Percentiles rank a stretch among this genome's conserved stretches.
phyloP scores from a whole-genome alignment of 164 flowering plant species.

The Taxillus chinensis region DNA sequence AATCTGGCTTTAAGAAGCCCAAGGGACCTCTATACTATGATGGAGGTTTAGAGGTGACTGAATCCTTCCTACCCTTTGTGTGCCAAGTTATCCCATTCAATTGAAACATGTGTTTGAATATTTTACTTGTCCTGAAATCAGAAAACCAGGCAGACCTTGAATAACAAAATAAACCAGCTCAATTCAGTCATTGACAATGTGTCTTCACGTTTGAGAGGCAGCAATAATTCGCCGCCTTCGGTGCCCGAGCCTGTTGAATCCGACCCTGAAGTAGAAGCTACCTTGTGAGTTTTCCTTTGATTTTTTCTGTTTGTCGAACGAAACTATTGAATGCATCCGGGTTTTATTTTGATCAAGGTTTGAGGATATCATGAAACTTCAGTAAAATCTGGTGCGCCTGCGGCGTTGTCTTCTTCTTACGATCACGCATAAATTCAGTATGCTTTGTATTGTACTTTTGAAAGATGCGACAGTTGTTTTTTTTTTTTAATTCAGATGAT shows the following conservation, averaged over 20 bases:
- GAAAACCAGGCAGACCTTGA: slow-evolving; percentile 75
- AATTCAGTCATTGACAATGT: slow-evolving; percentile 87
- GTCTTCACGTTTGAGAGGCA: slow-evolving; percentile 71
- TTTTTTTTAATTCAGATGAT: no score
- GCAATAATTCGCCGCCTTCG: slow-evolving; percentile 29
- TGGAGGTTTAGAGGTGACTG: slow-evolving; percentile 74
- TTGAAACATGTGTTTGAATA: background rate
- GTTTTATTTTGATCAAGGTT: slow-evolving; percentile 45
- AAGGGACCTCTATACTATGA: slow-evolving; percentile 73
- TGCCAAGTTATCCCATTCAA: no score
- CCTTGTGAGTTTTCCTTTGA: slow-evolving; percentile 20
- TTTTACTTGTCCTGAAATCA: slow-evolving; percentile 19
- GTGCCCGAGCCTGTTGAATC: slow-evolving; percentile 43
- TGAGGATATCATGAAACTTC: slow-evolving; percentile 34
- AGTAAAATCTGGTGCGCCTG: no score
- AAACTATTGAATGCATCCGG: slow-evolving; percentile 37
- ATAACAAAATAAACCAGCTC: slow-evolving; percentile 68
- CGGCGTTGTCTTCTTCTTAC: no score
- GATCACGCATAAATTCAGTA: no score
- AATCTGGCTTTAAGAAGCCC: slow-evolving; percentile 69
- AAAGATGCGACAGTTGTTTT: no score
- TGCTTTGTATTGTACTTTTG: no score
- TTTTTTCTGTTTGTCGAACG: slow-evolving; percentile 20
- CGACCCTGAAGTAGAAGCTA: slow-evolving; percentile 56
- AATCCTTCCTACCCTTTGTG: background rate